Conservation (phyloP, 495 filamentous ascomycete species). For the Tuber brumale region DNA sequence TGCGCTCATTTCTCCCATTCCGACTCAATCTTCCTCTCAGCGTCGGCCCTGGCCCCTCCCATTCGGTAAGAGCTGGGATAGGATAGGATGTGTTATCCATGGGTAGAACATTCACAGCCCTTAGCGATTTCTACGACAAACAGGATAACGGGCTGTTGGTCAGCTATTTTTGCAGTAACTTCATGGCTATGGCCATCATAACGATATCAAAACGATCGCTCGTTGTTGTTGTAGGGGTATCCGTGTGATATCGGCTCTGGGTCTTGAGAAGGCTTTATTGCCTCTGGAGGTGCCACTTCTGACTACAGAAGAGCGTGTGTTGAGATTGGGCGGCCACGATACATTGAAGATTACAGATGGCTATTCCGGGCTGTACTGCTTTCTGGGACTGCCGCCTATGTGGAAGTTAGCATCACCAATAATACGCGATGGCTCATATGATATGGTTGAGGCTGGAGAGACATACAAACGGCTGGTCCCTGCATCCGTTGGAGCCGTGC, state of each 20-base stretch:
- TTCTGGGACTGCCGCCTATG: constrained; percentile 52
- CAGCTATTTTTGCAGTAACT: constrained; percentile 9
- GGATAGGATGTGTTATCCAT: constrained; percentile 49
- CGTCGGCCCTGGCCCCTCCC: constrained; percentile 52
- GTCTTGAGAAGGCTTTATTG: constrained; percentile 51
- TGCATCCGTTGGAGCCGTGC: constrained; percentile 26
- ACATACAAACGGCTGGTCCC: constrained; percentile 46
- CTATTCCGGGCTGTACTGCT: constrained; percentile 56
- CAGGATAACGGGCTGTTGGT: not conserved
- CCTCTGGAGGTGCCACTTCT: constrained; percentile 50
- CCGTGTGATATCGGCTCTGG: constrained; percentile 37
- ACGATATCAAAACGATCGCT: constrained; percentile 25
- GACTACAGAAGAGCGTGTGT: constrained; percentile 47
- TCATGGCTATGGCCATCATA: constrained; percentile 29
- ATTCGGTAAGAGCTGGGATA: constrained; percentile 50
- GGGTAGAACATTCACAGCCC: constrained; percentile 25
- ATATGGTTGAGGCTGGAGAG: constrained; percentile 47
- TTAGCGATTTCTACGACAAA: not conserved
- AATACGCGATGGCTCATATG: constrained; percentile 48
- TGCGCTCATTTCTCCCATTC: constrained; percentile 47
- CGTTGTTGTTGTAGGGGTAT: constrained; percentile 37
- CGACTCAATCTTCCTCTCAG: constrained; percentile 51
- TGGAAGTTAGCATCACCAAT: constrained; percentile 51
- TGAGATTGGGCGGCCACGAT: constrained; percentile 43
- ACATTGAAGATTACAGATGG: constrained; percentile 49